Conservation (phyloP, 768 basidiomycete species). For the Lactarius vividus region DNA sequence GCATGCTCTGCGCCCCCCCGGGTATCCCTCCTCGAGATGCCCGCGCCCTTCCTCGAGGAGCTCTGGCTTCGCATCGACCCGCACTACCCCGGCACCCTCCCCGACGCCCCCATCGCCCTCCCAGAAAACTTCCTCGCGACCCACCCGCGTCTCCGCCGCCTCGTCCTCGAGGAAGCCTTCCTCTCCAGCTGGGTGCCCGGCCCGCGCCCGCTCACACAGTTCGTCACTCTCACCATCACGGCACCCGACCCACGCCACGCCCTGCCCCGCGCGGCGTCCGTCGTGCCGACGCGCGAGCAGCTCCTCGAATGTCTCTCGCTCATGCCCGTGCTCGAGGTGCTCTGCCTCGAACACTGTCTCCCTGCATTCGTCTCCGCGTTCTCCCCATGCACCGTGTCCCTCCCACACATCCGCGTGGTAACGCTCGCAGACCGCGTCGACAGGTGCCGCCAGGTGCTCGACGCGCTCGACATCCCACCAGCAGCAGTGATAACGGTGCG, state of each 20-base stretch:
- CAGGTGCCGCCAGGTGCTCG: conserved; percentile 15
- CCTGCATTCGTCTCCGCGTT: conserved; percentile 2
- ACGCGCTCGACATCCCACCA: conserved; percentile 10
- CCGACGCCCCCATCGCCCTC: conserved; percentile 2
- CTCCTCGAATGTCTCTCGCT: conserved; percentile 12
- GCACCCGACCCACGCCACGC: conserved; percentile 11
- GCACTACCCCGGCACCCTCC: conserved; percentile 1
- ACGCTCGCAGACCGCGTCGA: conserved; percentile 13
- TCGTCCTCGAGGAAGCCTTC: conserved; percentile 7
- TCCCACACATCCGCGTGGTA: neutral
- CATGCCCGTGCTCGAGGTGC: conserved; percentile 13
- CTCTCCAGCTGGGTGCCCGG: conserved; percentile 7
- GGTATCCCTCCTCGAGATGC: conserved; percentile 2
- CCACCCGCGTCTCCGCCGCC: conserved; percentile 13
- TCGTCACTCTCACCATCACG: conserved; percentile 7
- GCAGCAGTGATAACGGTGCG: conserved; percentile 1
- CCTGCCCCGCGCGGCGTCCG: neutral
- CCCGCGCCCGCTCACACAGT: neutral
- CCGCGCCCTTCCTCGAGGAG: conserved; percentile 15
- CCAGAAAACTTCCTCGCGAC: conserved; percentile 14
- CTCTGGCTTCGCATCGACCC: conserved; percentile 6
- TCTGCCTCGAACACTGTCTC: conserved; percentile 20
- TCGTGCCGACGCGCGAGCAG: conserved; percentile 3
- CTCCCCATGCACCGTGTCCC: conserved; percentile 4
- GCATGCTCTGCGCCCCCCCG: conserved; percentile 1